Evolutionary conservation across 371 early-diverging fungal genomes (phyloP).

Genomic region (Rhizopus arrhizus): DNA sequence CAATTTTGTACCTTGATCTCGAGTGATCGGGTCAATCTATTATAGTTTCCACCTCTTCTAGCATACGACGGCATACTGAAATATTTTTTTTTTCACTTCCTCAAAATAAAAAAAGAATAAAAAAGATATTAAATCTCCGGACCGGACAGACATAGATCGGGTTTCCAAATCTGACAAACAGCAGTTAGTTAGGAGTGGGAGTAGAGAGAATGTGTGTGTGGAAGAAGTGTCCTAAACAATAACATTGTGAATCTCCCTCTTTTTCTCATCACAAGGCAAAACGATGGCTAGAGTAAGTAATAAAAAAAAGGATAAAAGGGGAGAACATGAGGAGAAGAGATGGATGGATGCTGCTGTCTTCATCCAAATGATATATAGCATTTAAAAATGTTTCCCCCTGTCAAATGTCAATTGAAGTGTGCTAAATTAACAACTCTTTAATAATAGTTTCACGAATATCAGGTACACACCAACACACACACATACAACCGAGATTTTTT

Average conservation of each 20-base stretch:
- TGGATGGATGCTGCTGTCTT: neutral
- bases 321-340: neutral
- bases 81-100: slow-evolving; percentile 1
- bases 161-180: neutral
- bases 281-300: slow-evolving; percentile 42
- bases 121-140: slow-evolving; percentile 12
- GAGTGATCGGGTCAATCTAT: slow-evolving; percentile 32
- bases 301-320: neutral
- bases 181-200: neutral
- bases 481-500: too few species aligned
- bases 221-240: neutral
- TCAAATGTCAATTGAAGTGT: neutral
- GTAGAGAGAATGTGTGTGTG: neutral
- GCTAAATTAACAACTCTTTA: neutral
- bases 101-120: neutral
- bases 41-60: slow-evolving; percentile 22
- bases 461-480: slow-evolving; percentile 10
- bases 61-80: neutral
- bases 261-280: slow-evolving; percentile 22
- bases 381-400: neutral
- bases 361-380: too few species aligned
- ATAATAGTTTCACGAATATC: slow-evolving; percentile 26
- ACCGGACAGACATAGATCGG: slow-evolving; percentile 9
- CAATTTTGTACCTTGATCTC: slow-evolving; percentile 33
- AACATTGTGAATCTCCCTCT: slow-evolving; percentile 26